Evolutionary conservation across 257 asterid species (phyloP), one percentile per base, ranked within the genome.

Genomic region (Asclepias syriaca): DNA sequence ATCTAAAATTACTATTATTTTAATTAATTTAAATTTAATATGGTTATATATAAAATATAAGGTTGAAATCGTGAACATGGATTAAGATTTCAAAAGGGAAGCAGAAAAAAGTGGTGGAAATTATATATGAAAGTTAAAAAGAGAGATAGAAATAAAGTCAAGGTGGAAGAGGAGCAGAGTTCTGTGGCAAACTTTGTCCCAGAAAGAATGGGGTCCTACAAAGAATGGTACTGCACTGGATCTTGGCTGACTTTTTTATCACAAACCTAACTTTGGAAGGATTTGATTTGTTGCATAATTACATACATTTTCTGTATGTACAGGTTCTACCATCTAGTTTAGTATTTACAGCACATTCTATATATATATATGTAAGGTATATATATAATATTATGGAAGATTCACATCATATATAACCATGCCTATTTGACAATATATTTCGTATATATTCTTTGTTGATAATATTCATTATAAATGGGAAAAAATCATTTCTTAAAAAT

Each of bases 221-320:
- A 43, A 27, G 71, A 29, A 19, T 51, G 68, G 71, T 6, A 73
- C 19, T 49, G 71, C 56, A 68, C 40, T 61, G 74, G 73, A 57
- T 66, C 71, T 66, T 75, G 58, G 66, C 70, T 53, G 75, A 75
- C 71, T 65, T 76, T 53, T 54, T 24, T 24, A n/a, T 54, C 48
- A 22, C 61, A 13, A 71, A 54, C 72, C 64, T 46, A 70, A 63
- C 58, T 64, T 54, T 70, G 75, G 75, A 65, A 56, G 73, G 68
- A 74, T 58, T 29, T 45, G 63, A 43, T 59, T 74, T 18, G 29
- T 15, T 73, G 39, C 76, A 51, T 29, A 50, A 54, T 10, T 49
- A 49, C 18, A 2, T 49, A 49, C 53, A 49, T 49, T 49, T 49
- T 49, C 4, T 49, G 18, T 49, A 49, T 29, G 69, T 18, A 58